phyloP scores from a whole-genome alignment of 345 rosid genomes.

The Eutrema heterophyllum region DNA sequence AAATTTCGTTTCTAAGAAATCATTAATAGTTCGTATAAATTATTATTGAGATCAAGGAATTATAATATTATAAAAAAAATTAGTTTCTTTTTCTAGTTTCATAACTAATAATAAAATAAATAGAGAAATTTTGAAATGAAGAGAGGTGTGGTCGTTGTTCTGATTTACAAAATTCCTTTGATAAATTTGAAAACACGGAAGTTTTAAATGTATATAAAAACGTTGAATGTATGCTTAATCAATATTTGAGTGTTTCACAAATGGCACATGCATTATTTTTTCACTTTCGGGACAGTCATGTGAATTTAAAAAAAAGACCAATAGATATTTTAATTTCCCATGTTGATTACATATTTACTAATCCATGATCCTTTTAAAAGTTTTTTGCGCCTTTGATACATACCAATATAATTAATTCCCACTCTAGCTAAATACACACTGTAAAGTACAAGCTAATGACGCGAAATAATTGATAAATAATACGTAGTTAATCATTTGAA shows the following conservation, averaged over 20 bases:
- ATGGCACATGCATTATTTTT: neutral
- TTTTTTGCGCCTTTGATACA: neutral
- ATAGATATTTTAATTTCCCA: neutral
- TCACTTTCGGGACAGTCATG: neutral
- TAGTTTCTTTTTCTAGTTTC: neutral
- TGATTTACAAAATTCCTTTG: neutral
- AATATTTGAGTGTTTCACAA: neutral
- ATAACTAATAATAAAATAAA: neutral
- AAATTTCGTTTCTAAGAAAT: neutral
- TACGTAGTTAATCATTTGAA: neutral
- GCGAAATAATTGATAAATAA: neutral
- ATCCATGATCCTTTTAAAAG: neutral
- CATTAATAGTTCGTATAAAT: neutral
- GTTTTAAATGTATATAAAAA: neutral
- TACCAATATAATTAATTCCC: neutral
- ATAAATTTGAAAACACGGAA: neutral
- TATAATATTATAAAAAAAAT: neutral
- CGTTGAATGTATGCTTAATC: neutral
- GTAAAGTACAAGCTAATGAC: conserved; percentile 13
- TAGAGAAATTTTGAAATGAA: no score
- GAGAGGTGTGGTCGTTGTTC: neutral
- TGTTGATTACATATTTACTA: neutral
- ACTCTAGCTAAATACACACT: neutral
- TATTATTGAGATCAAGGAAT: neutral
- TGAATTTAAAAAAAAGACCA: neutral